Evolutionary conservation across 2,329 filamentous ascomycete genomes (phyloP), one percentile per base, ranked within the genome.

Genomic region (Colletotrichum aenigma): DNA sequence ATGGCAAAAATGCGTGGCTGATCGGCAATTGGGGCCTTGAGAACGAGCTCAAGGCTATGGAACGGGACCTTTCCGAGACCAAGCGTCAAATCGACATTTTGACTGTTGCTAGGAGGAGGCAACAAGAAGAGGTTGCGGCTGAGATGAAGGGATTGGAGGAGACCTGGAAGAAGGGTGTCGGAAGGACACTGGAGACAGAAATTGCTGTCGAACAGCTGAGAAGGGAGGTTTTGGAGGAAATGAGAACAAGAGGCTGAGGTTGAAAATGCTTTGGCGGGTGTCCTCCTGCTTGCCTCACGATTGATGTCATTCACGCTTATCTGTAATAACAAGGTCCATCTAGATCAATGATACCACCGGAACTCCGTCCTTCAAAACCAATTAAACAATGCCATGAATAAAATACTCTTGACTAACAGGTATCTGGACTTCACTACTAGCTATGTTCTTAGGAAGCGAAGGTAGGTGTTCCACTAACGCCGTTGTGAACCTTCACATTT

Each of bases 1-100:
- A 93, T 84, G 97, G 96, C 79, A 95, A 95, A 86, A 98, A 98
- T 84, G 94, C 95, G 12, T 98, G 97, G 96, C 88, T 99, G 71
- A 90, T 98, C 10, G 92, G 92, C 7, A 99, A 99, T 84, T 91
- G 93, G 79, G 92, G 94, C 79, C 84, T 96, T 24, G 96, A 98
- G 85, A 91, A 91, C 58, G 90, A 95, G 56, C 85, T 97, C 67
- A 89, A 89, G 66, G 84, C 84, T 15, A 81, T 97, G 30, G 96
- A 98, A 88, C 88, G 88, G 60, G 95, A 98, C 80, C 88, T 98
- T 66, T 93, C 92, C 16, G 89, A 88, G 52, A 86, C 90, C 24
- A 93, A 93, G 83, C 88, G 90, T 74, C 92, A 94, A 78, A 90
- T 96, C 64, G 96, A 98, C 82, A 83, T 90, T 48, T 88, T 97